Base-by-base conservation (phyloP, 2,329 filamentous ascomycete genomes). In the Pseudonectria buxi region DNA sequence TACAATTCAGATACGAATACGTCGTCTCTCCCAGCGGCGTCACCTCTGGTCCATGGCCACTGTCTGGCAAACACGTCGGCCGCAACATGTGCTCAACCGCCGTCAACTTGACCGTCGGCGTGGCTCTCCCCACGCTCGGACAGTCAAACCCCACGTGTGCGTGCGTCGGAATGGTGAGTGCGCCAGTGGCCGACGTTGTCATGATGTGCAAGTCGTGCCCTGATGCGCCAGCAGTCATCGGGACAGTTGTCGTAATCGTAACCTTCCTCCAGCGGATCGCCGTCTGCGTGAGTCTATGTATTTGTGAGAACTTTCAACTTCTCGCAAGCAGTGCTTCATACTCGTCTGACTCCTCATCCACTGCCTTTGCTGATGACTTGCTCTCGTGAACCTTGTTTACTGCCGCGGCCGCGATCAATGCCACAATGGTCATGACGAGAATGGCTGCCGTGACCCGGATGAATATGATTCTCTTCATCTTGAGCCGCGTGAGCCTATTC, bases 401-500 rank as follows among this genome's bases (percentile, higher is more conserved):
- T 5, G 46, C 49, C 13, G 46, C 51, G 6, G 51, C 51, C 2
- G 51, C 45, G 11, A 51, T 39, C 6, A 55, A 36, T 1, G 45
- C 43, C 4, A 54, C 50, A 7, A 55, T 35, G 5, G 49, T 42
- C 4, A 45, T 37, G 33, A 53, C 41, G 22, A 55, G 49, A 3
- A 53, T 39, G 5, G 48, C 50, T 3, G 51, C 36, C 27, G 48
- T 14, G 14, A 55, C 39, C 14, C 45, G 35, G 15, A 53, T 37
- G 14, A 46, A 36, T 9, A 48, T 30, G 4, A 40, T 45, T 14
- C 39, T 49, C 14, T 36, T 42, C n/a, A 33, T 25, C 25, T 41
- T 40, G 14, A 33, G 26, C 26, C 18, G 12, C 6, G 26, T 11
- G 13, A 9, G 13, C 7, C 30, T 28, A 9, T 9, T 14, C 6